Evolutionary conservation across 1,284 basidiomycete genomes (phyloP), one percentile per base, ranked within the genome.

Genomic region (Rhodotorula sp.): DNA sequence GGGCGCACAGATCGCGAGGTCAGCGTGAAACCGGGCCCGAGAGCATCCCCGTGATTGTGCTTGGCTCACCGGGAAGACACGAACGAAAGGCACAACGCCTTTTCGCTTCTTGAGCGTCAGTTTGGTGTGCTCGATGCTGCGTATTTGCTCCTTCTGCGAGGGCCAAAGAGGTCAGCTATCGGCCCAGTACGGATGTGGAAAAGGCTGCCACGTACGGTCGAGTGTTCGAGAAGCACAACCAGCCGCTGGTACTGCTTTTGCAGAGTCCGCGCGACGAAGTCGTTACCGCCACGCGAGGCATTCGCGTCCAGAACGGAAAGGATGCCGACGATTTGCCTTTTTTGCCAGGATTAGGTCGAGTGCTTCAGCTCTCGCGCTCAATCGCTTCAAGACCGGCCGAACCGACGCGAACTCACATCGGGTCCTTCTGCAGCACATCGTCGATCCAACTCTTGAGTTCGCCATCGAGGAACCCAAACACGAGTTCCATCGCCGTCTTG

Each of bases 31-130:
- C 1, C 31, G 5, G 39, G 26, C 34, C 34, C 8, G 34, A 34
- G 34, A 34, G 34, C 34, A 8, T 34, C 8, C 34, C 34, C 34
- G 34, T 34, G 34, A 34, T 34, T 34, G 34, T 34, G 34, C 34
- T 43, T 43, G 39, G 77, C 82, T 34, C 57, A 88, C 85, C 0
- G 96, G 93, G 84, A 99, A 97, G 80, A 92, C 88, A 76, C 90
- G 90, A 78, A 98, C 89, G 80, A 98, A 98, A 63, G 90, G 90
- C n/a, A 89, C 90, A 23, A 97, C 91, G 4, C 96, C 96, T 74
- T 88, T 90, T 34, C 95, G 89, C 80, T 96, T 97, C 85, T 92
- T 96, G 81, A 89, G 90, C 10, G 90, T 91, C 62, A 95, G 82
- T 81, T 94, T 95, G 3, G 93, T 96, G 76, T 90, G 88, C 79